Evolutionary conservation across 1,284 basidiomycete species (phyloP), one percentile per base, ranked within the genome.

Genomic region (Malassezia slooffiae): DNA sequence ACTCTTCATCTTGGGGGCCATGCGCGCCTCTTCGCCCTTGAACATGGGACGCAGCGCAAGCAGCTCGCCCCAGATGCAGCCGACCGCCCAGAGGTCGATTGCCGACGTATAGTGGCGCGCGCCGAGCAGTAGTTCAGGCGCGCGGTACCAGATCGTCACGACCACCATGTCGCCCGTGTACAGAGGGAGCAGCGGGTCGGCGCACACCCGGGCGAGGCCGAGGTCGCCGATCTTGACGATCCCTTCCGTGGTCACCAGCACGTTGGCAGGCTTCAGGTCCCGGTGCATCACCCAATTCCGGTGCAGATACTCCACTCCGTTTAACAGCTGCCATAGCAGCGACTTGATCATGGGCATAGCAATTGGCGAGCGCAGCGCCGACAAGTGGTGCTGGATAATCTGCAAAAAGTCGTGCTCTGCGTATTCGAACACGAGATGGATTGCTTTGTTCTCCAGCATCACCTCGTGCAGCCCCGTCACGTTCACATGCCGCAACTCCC

Each of bases 211-310:
- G 0, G 93, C 93, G 6, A 97, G 77, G 24, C 93, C 93, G 1
- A 97, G 74, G 71, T 99, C 93, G 13, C 90, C 93, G 38, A 99
- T 96, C 72, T 97, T 97, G 65, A 99, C 90, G 13, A 88, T 79
- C 0, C 93, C 93, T 10, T 72, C 65, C 4, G 82, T 79, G 11
- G 82, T 95, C 41, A 99, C 87, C 40, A 97, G 82, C 68, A 99
- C 96, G 66, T 99, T 99, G 19, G 93, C 93, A 0, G 93, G 93
- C 71, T 99, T 99, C 52, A 99, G 78, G 70, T 99, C 93, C 84
- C 69, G 85, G 66, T 96, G 90, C 38, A 97, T 78, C 62, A 95
- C 87, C 72, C 93, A 91, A 51, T 81, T 83, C 15, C 86, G 82
- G 71, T 99, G 93, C 7, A 97, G 81, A 70, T 95, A 97, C 41